Conservation (phyloP, 495 filamentous ascomycete species). For the Tetracladium setigerum region DNA sequence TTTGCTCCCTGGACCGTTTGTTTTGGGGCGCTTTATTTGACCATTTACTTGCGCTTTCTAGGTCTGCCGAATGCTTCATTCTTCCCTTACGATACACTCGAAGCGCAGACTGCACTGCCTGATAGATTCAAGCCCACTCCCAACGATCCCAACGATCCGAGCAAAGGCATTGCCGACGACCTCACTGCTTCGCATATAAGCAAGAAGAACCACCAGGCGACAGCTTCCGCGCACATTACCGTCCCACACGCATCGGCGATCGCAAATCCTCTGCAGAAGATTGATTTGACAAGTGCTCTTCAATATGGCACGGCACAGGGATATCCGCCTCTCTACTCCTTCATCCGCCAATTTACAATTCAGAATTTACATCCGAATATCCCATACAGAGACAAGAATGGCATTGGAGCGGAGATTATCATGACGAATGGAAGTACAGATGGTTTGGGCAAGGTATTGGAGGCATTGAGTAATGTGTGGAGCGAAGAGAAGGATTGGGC, state of each 20-base stretch:
- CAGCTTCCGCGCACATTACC: conserved; percentile 43
- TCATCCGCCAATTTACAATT: conserved; percentile 68
- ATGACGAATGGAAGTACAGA: conserved; percentile 78
- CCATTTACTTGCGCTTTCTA: conserved; percentile 22
- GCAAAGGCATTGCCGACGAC: conserved; percentile 10
- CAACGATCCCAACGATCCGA: conserved; percentile 40
- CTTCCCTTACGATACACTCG: conserved; percentile 88
- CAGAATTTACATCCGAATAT: conserved; percentile 72
- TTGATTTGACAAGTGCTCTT: conserved; percentile 73
- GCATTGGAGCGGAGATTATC: conserved; percentile 64
- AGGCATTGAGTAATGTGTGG: conserved; percentile 69
- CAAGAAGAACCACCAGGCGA: conserved; percentile 7
- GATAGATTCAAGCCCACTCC: conserved; percentile 63
- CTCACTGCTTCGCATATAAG: conserved; percentile 13
- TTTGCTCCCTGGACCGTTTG: conserved; percentile 6
- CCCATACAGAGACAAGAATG: conserved; percentile 45
- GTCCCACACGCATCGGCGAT: conserved; percentile 60
- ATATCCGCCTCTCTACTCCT: conserved; percentile 65
- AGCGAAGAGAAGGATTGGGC: conserved; percentile 56
- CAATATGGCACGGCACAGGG: conserved; percentile 81
- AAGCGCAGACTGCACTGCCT: conserved; percentile 67
- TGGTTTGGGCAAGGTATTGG: conserved; percentile 69
- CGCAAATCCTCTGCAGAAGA: conserved; percentile 49
- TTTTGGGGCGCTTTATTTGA: background rate
- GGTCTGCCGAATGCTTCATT: conserved; percentile 71